Percentiles rank a stretch among this genome's conserved stretches.
These are phyloP conservation scores for Chlorella ohadii DNA, from an alignment of 139 green algal genomes.

Conservation along the genomic window DNA sequence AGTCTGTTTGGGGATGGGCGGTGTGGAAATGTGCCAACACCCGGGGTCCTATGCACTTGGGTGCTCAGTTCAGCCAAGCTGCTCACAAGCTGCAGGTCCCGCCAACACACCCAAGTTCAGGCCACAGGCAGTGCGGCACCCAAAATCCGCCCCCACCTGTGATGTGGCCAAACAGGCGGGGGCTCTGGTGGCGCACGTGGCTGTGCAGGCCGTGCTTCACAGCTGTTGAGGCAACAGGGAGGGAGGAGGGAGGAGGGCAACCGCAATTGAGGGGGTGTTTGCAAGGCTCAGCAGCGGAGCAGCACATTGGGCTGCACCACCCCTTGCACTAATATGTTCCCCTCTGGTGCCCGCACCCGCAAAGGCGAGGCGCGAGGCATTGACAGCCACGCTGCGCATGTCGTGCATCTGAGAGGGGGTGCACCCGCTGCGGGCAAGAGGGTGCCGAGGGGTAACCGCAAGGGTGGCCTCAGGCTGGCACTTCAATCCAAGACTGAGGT, in stretches of 20 bases:
- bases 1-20: neutral
- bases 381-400: constrained; percentile 54
- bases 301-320: too few relatives aligned
- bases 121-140: too few relatives aligned
- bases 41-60: too few relatives aligned
- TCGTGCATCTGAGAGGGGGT: constrained; percentile 49
- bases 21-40: too few relatives aligned
- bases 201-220: constrained; percentile 43
- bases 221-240: constrained; percentile 16
- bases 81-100: too few relatives aligned
- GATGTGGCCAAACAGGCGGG: constrained; percentile 49
- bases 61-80: neutral
- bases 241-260: neutral
- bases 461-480: too few relatives aligned
- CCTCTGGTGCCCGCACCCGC: neutral
- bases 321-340: too few relatives aligned
- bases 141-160: neutral
- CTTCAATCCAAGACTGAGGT: too few relatives aligned
- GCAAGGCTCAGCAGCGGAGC: too few relatives aligned
- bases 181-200: constrained; percentile 49
- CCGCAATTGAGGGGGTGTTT: too few relatives aligned
- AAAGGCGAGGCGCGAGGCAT: constrained; percentile 49
- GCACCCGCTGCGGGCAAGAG: constrained; percentile 28
- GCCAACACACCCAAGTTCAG: too few relatives aligned
- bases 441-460: too few relatives aligned